Evolutionary conservation across 2,329 filamentous ascomycete species (phyloP).

Genomic region (Shiraia bambusicola): DNA sequence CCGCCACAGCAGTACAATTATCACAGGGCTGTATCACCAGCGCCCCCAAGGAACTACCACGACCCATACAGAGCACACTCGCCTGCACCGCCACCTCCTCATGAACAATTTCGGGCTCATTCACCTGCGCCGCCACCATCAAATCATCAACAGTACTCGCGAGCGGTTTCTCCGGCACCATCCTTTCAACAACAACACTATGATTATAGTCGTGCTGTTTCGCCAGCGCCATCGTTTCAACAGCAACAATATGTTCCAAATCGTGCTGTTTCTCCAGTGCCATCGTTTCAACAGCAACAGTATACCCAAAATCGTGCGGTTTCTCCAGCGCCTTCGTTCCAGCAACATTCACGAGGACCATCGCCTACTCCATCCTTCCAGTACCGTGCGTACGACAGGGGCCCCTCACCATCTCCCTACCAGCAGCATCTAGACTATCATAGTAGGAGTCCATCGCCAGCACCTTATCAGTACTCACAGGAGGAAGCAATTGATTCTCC

Average conservation of each 20-base stretch:
- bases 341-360: slow-evolving; percentile 25
- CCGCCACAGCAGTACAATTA: slow-evolving; percentile 27
- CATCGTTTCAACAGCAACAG: slow-evolving; percentile 23
- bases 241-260: slow-evolving; percentile 24
- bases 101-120: slow-evolving; percentile 18
- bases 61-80: slow-evolving; percentile 22
- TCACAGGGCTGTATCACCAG: slow-evolving; percentile 29
- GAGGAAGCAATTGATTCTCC: slow-evolving; percentile 56
- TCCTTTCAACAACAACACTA: slow-evolving; percentile 25
- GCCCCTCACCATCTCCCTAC: slow-evolving; percentile 45
- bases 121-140: slow-evolving; percentile 30
- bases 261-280: slow-evolving; percentile 34
- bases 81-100: slow-evolving; percentile 28
- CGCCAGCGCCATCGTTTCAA: slow-evolving; percentile 27
- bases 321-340: slow-evolving; percentile 37
- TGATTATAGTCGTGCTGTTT: slow-evolving; percentile 28
- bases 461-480: slow-evolving; percentile 29
- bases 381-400: slow-evolving; percentile 42
- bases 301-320: slow-evolving; percentile 23
- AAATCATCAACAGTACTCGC: slow-evolving; percentile 26
- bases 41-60: slow-evolving; percentile 23
- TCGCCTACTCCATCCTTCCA: slow-evolving; percentile 41
- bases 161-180: slow-evolving; percentile 34
- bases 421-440: slow-evolving; percentile 22
- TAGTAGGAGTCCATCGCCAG: slow-evolving; percentile 32